Evolutionary conservation across 768 basidiomycete species (phyloP).

Genomic region (Rubroboletus pulcherrimus): DNA sequence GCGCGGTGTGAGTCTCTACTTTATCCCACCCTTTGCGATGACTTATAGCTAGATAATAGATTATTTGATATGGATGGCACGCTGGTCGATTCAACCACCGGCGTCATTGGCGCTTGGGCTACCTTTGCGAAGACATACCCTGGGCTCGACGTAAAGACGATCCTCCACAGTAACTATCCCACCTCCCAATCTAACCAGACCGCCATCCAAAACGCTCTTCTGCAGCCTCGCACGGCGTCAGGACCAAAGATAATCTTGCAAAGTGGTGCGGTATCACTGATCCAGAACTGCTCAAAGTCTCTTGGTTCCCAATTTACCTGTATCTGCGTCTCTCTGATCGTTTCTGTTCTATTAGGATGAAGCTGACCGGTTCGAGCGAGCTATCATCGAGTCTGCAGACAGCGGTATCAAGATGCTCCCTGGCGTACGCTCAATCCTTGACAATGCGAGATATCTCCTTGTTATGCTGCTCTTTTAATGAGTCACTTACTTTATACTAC

Average conservation of each 20-base stretch:
- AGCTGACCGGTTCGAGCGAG: slow-evolving; percentile 74
- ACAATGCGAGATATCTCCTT: slow-evolving; percentile 39
- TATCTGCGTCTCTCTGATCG: background rate
- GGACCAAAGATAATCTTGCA: slow-evolving; percentile 77
- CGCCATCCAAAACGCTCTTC: background rate
- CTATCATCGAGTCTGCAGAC: slow-evolving; percentile 62
- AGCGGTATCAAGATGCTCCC: slow-evolving; percentile 68
- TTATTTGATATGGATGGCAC: slow-evolving; percentile 86
- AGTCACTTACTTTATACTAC: slow-evolving; percentile 5
- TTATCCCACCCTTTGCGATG: background rate
- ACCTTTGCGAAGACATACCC: slow-evolving; percentile 71
- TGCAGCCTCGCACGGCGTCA: slow-evolving; percentile 74
- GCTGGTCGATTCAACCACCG: slow-evolving; percentile 76
- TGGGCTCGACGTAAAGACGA: slow-evolving; percentile 54
- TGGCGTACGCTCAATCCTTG: slow-evolving; percentile 60
- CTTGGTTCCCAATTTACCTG: background rate
- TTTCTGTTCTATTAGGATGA: slow-evolving; percentile 45
- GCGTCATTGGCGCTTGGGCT: slow-evolving; percentile 81
- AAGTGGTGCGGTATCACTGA: slow-evolving; percentile 68
- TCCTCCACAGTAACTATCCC: slow-evolving; percentile 54
- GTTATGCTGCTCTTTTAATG: background rate
- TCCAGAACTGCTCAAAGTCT: slow-evolving; percentile 65
- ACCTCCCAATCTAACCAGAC: background rate
- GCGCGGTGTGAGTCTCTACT: slow-evolving; percentile 35
- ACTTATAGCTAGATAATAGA: slow-evolving; percentile 51